Percentiles rank a stretch among this genome's conserved stretches.
phyloP scores from a whole-genome alignment of 441 rosid genomes.

The Euphorbia schlechtendalii region DNA sequence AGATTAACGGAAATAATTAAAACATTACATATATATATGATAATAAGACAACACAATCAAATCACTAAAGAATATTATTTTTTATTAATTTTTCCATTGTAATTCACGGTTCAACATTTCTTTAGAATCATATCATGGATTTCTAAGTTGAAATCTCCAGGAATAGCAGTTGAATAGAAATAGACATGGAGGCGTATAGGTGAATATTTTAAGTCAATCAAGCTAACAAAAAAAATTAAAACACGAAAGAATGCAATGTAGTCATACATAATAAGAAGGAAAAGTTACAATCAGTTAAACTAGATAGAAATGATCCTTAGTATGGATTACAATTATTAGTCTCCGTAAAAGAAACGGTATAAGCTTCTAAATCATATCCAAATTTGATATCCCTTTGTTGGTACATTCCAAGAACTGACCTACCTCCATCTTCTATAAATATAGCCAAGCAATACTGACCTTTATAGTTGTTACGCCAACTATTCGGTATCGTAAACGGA shows the following conservation, averaged over 20 bases:
- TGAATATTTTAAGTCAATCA: too few species aligned
- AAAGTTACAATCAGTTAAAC: not conserved
- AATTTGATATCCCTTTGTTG: conserved; percentile 11
- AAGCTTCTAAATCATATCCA: conserved; percentile 3
- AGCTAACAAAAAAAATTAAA: too few species aligned
- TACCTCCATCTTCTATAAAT: not conserved
- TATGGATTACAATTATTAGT: not conserved
- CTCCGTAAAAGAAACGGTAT: not conserved
- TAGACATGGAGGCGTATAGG: too few species aligned
- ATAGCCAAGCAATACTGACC: conserved; percentile 6
- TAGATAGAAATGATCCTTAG: not conserved
- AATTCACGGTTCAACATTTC: too few species aligned
- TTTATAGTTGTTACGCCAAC: not conserved
- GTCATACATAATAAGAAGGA: not conserved
- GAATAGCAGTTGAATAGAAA: too few species aligned
- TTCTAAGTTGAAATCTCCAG: too few species aligned
- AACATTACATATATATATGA: too few species aligned
- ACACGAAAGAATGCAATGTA: not conserved
- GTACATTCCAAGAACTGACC: not conserved
- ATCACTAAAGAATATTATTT: too few species aligned
- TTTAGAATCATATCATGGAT: too few species aligned
- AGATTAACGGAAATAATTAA: too few species aligned
- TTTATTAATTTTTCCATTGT: too few species aligned
- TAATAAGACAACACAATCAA: too few species aligned
- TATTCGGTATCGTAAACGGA: not conserved